Evolutionary conservation across 1,284 basidiomycete genomes (phyloP), one percentile per base, ranked within the genome.

Genomic region (Malassezia dermatis): DNA sequence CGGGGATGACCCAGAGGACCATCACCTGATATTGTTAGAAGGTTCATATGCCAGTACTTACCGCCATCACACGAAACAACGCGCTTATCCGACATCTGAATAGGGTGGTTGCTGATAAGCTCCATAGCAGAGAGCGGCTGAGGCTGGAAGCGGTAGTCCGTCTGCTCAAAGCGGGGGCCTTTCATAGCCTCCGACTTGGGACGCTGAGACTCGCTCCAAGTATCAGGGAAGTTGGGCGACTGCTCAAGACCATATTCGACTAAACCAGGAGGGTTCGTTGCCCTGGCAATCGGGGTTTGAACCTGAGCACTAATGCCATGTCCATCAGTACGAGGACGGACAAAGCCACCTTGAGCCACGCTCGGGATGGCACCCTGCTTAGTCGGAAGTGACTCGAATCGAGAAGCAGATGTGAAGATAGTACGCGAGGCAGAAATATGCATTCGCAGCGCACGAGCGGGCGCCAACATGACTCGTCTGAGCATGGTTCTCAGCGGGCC

Each of bases 1-100:
- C 88, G 89, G 13, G 93, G 91, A 76, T 96, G 91, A 45, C 91
- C 91, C 31, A 96, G 81, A 46, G 93, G 82, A 19, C 93, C 93
- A 75, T 83, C 84, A 76, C 91, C 91, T 96, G 63, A 12, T 54
- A 7, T n/a, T 56, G 43, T 43, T 26, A 23, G 34, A 15, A 1
- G 1, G 4, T n/a, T 23, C 8, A 17, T 2, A 8, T 4, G n/a
- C 30, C 13, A 23, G 2, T 30, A 55, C 53, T 8, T 40, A 49
- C 64, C 64, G 65, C 91, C 91, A 75, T 96, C 89, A 73, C 91
- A 96, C 51, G 84, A 80, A 2, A 89, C 89, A 72, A 83, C 86
- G 61, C 91, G 80, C 26, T 83, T 84, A 46, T 86, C 75, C 1
- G 91, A 84, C 52, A 89, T 73, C 47, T 84, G 80, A 51, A 94